These are phyloP conservation scores for Fusarium sp. DNA, from an alignment of 2,329 filamentous ascomycete genomes.

Conservation along the genomic window DNA sequence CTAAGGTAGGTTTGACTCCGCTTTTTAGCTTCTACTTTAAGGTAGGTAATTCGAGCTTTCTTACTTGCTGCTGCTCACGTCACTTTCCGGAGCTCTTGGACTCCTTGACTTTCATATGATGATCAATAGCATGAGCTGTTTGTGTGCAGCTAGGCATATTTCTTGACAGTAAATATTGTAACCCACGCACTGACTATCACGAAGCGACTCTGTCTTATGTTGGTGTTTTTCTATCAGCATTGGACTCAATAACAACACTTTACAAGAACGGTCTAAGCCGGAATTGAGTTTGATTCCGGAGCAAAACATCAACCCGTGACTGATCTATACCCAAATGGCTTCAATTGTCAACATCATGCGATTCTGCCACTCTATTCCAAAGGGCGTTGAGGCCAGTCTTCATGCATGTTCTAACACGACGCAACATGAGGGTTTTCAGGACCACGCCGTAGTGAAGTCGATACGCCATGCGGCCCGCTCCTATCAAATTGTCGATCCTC, in stretches of 20 bases:
- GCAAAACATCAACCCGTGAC: slow-evolving; percentile 1
- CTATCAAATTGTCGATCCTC: slow-evolving; percentile 23
- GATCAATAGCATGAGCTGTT: slow-evolving; percentile 3
- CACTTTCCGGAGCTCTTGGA: slow-evolving; percentile 30
- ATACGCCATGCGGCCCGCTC: slow-evolving; percentile 20
- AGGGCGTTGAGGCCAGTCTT: slow-evolving; percentile 7
- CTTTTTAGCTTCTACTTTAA: slow-evolving; percentile 23
- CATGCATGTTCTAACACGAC: neutral
- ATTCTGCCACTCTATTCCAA: neutral
- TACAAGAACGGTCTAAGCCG: neutral
- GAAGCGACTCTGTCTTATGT: neutral
- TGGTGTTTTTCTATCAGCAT: neutral
- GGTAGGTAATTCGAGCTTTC: slow-evolving; percentile 20
- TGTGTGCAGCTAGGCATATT: neutral
- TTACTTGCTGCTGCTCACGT: slow-evolving; percentile 30
- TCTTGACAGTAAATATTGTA: slow-evolving; percentile 4
- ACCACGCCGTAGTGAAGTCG: slow-evolving; percentile 10
- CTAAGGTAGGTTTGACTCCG: slow-evolving; percentile 13
- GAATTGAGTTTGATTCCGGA: neutral
- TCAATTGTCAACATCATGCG: no score
- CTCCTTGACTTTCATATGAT: neutral
- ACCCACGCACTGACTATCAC: neutral
- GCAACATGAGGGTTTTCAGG: neutral
- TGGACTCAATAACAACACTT: neutral
- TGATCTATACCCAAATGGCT: neutral